Conservation (phyloP, 495 filamentous ascomycete genomes). For the Staphylotrichum tortipilum region DNA sequence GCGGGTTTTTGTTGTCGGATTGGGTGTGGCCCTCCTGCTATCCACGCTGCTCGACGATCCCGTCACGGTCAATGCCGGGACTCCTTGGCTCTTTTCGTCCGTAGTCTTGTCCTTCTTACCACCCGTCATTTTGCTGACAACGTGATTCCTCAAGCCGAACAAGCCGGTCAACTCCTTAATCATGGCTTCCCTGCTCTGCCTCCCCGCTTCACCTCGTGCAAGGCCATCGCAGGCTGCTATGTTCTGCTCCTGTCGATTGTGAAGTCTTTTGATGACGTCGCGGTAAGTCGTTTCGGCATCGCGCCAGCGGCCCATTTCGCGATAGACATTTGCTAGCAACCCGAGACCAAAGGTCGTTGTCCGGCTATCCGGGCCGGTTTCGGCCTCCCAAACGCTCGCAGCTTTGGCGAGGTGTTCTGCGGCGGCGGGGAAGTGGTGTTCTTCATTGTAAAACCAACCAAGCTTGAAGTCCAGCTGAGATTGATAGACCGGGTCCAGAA, state of each 20-base stretch:
- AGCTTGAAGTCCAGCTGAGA: no score
- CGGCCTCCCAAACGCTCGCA: background rate
- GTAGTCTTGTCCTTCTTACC: background rate
- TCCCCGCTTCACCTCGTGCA: background rate
- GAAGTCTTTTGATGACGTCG: background rate
- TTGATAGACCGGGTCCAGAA: no score
- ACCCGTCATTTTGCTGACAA: no score
- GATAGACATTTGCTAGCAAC: conserved; percentile 3
- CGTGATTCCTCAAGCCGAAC: background rate
- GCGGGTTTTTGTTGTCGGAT: no score
- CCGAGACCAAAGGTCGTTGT: background rate
- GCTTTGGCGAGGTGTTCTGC: background rate
- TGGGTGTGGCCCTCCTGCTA: no score
- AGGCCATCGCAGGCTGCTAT: no score
- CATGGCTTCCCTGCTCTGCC: background rate
- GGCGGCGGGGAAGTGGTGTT: background rate
- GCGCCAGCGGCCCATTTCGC: background rate
- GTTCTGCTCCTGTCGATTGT: background rate
- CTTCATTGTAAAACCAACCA: no score
- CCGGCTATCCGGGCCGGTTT: background rate
- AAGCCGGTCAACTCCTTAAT: background rate
- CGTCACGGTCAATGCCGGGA: no score
- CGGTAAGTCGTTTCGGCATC: background rate
- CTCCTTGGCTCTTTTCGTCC: no score
- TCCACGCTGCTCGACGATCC: no score